phyloP scores from a whole-genome alignment of 1,284 basidiomycete genomes.

The Naganishia albida region DNA sequence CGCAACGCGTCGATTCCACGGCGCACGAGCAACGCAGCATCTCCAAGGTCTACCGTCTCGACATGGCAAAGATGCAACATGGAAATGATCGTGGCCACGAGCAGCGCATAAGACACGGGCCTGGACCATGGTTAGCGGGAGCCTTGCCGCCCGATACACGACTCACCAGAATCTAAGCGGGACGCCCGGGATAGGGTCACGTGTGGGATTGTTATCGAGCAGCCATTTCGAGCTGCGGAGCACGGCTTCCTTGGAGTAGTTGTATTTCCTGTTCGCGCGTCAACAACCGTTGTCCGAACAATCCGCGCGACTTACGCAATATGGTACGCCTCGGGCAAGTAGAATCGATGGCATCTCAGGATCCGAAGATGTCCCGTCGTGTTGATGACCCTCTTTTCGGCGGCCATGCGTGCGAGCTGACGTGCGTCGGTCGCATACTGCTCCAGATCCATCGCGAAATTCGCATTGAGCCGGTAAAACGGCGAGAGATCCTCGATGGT shows the following conservation, averaged over 20 bases:
- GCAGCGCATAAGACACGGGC: constrained; percentile 20
- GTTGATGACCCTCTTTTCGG: constrained; percentile 23
- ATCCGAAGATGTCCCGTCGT: constrained; percentile 23
- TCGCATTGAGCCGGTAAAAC: constrained; percentile 34
- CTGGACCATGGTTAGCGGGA: not conserved
- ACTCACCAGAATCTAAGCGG: constrained; percentile 26
- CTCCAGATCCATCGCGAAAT: constrained; percentile 21
- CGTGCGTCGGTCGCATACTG: constrained; percentile 16
- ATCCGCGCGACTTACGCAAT: constrained; percentile 14
- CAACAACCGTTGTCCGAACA: not conserved
- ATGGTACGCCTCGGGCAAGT: constrained; percentile 23
- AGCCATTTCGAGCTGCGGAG: constrained; percentile 25
- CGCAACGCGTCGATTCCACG: constrained; percentile 18
- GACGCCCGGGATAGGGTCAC: constrained; percentile 22
- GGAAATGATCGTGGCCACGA: constrained; percentile 24
- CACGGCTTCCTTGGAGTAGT: constrained; percentile 22
- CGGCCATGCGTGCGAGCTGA: constrained; percentile 23
- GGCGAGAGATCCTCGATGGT: constrained; percentile 33
- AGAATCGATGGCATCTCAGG: constrained; percentile 19
- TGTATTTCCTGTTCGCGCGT: constrained; percentile 15
- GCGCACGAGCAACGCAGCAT: constrained; percentile 23
- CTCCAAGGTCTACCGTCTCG: constrained; percentile 7
- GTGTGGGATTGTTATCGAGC: constrained; percentile 17
- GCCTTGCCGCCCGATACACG: not conserved
- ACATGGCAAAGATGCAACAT: constrained; percentile 25